Percentiles rank a stretch among this genome's conserved stretches.
phyloP scores from a whole-genome alignment of 148 eudicot genomes.

The Agrostemma githago region DNA sequence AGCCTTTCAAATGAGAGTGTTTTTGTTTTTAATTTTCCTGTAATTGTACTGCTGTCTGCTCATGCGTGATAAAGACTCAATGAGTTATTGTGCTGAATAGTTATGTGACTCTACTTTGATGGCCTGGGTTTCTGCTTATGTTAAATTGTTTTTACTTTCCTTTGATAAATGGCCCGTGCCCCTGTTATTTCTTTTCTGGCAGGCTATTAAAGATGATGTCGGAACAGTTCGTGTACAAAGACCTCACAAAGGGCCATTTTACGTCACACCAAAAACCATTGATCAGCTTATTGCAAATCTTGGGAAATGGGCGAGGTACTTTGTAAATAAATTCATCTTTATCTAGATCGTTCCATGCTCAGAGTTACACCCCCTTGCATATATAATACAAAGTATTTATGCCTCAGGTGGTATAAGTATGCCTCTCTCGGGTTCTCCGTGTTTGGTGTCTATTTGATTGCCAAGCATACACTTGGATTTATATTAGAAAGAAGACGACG shows the following conservation, averaged over 20 bases:
- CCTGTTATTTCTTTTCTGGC: slow-evolving; percentile 12
- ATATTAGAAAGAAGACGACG: slow-evolving; percentile 85
- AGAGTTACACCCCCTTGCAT: background rate
- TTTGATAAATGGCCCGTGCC: background rate
- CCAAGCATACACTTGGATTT: slow-evolving; percentile 69
- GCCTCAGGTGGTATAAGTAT: slow-evolving; percentile 74
- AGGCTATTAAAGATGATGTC: slow-evolving; percentile 81
- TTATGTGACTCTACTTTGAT: background rate
- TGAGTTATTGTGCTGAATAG: background rate
- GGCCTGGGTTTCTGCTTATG: background rate
- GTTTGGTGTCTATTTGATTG: slow-evolving; percentile 72
- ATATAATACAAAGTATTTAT: slow-evolving; percentile 16
- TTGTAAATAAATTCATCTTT: background rate
- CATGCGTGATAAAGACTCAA: background rate
- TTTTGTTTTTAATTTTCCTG: background rate
- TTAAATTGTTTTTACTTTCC: background rate
- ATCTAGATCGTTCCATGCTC: background rate
- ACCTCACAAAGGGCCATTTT: slow-evolving; percentile 93
- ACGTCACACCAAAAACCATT: slow-evolving; percentile 73
- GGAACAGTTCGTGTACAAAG: slow-evolving; percentile 83
- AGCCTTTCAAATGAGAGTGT: background rate
- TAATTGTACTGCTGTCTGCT: background rate
- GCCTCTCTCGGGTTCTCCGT: slow-evolving; percentile 78
- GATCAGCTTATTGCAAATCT: slow-evolving; percentile 93
- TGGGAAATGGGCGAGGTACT: slow-evolving; percentile 93